Evolutionary conservation across 139 green algal species (phyloP), one percentile per base, ranked within the genome.

Genomic region (Dunaliella primolecta): DNA sequence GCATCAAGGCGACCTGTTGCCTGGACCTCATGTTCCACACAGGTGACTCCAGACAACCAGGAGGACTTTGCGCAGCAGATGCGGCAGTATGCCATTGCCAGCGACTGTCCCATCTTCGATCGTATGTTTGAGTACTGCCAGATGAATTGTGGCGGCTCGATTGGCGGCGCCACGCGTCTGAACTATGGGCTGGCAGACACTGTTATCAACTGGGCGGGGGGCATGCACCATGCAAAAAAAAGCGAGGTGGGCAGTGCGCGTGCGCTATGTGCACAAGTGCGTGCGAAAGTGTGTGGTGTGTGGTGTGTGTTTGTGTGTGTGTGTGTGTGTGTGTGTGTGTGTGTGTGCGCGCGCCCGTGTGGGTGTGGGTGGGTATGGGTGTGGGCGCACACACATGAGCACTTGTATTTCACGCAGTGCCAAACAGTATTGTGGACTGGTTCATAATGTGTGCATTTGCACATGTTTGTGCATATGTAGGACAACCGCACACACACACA

Each of bases 181-280:
- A 99, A 99, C 87, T 90, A 96, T 75, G 86, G 89, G 25, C 76
- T 90, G n/a, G 87, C 91, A 7, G 97, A 99, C 88, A 93, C 97
- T 29, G 95, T 90, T 34, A 97, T 99, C 88, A 99, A 99, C 91
- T 99, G 97, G 97, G 88, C 95, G 15, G 97, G 97, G 2, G 97
- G 97, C 20, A 86, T 99, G 84, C 97, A 99, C 84, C 97, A 99
- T 87, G 97, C 95, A 25, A 98, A 99, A 86, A 98, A 98, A 55
- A 83, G 81, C 20, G 91, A 95, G 89, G 93, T 94, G 75, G 21
- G 81, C 30, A 31, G 72, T 32, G n/a, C 3, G 72, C 23, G 72
- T 32, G n/a, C 3, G 72, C n/a, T 56, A 7, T 71, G 70, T n/a
- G 81, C 24, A 33, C 30, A 27, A 11, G 33, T 32, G 82, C n/a